Conservation (phyloP, 176 grass and related monocot genomes). For the Lolium rigidum region DNA sequence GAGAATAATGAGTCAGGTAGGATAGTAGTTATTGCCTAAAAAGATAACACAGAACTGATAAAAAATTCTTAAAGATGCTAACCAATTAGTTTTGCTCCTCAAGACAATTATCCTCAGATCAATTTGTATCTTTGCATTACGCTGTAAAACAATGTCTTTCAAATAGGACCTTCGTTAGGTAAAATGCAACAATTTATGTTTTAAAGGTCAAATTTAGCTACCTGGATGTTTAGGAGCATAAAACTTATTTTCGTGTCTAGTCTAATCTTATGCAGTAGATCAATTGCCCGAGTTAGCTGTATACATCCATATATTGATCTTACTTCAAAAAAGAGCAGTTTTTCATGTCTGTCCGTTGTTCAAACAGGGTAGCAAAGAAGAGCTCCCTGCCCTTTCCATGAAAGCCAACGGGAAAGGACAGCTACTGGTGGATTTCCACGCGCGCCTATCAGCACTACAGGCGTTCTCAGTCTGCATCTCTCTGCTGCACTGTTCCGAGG, state of each 20-base stretch:
- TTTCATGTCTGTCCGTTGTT: slow-evolving; percentile 29
- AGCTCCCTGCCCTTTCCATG: slow-evolving; percentile 70
- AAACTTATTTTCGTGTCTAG: neutral
- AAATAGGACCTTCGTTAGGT: neutral
- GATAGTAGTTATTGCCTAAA: neutral
- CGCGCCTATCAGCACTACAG: slow-evolving; percentile 73
- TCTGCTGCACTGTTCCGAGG: slow-evolving; percentile 76
- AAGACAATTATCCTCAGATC: neutral
- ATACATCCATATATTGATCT: slow-evolving; percentile 14
- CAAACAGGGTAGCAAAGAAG: slow-evolving; percentile 88
- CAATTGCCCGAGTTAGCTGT: neutral
- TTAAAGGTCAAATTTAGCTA: slow-evolving; percentile 7
- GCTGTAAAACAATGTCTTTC: neutral
- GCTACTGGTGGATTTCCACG: slow-evolving; percentile 89
- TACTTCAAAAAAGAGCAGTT: too few relatives aligned
- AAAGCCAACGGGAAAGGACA: slow-evolving; percentile 61
- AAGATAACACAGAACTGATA: slow-evolving; percentile 19
- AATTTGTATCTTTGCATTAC: neutral
- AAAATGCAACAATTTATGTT: neutral
- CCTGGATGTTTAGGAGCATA: neutral
- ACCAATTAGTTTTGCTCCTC: neutral
- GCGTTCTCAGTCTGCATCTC: slow-evolving; percentile 92
- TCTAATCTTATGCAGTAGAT: neutral
- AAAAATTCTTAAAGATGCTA: neutral
- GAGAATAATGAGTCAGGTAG: neutral